Evolutionary conservation across 306 rosid species (phyloP), one percentile per base, ranked within the genome.

Genomic region (Castanea crenata): DNA sequence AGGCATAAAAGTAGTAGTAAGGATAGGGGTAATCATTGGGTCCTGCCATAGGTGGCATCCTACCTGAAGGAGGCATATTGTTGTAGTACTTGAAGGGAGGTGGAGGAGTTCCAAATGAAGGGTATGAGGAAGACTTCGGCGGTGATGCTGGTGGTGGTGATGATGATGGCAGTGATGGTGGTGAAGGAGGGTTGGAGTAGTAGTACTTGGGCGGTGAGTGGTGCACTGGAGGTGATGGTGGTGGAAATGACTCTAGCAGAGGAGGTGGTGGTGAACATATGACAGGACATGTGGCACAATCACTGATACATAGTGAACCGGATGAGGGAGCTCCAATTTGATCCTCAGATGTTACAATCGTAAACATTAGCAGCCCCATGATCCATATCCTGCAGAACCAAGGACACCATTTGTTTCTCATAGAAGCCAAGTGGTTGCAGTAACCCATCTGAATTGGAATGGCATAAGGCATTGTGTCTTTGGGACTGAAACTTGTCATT

Each of bases 201-300:
- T 29, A n/a, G 14, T 72, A 38, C 6, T 82, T 62, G 5, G 75
- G 71, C 9, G 84, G 79, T 13, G 88, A 69, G 27, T 83, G 85
- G 15, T 74, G 81, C 32, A 20, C 3, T 1, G 72, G 9, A 0
- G 84, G 62, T 54, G 83, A 15, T 10, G 91, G 87, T 4, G 91
- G 97, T 16, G 90, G 80, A 59, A 15, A 1, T 61, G 79, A 63
- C 51, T 78, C 77, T 23, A 81, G 74, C 1, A 74, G 75, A 59
- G 87, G 78, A 27, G 92, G 87, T 27, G 98, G 92, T 57, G 91
- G 88, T 14, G 98, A 78, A 57, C 98, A 94, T 12, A 94, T 84
- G 55, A 79, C 77, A 2, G 98, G 98, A 77, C 97, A 94, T 68
- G 98, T 85, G 70, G 77, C 67, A 77, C 97, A 94, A 1, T 90